A percentile compares a stretch with the other conserved stretches of the same genome.
Evolutionary conservation across 2,329 filamentous ascomycete genomes (phyloP).

Genomic region (Microcyclosporella mali): DNA sequence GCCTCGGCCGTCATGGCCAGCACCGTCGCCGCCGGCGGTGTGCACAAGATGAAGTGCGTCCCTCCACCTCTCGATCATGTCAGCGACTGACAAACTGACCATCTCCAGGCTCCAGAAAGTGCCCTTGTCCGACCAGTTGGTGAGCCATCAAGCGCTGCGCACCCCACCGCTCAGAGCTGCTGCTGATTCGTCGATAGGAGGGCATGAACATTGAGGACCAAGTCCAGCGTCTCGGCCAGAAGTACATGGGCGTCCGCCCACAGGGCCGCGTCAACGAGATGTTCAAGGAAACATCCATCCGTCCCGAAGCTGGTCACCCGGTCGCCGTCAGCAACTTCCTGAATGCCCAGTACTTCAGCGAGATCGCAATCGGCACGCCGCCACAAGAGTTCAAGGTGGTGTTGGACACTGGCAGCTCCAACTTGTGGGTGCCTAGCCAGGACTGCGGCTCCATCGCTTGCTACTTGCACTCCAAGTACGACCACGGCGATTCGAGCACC

Average conservation of each 20-base stretch:
- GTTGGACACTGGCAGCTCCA: slow-evolving; percentile 96
- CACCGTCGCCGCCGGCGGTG: slow-evolving; percentile 65
- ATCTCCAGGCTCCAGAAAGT: slow-evolving; percentile 67
- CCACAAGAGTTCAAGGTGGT: slow-evolving; percentile 97
- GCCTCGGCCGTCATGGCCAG: slow-evolving; percentile 67
- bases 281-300: slow-evolving; percentile 68
- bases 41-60: slow-evolving; percentile 68
- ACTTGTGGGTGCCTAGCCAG: slow-evolving; percentile 93
- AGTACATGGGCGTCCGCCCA: slow-evolving; percentile 84
- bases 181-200: slow-evolving; percentile 49
- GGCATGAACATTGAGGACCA: slow-evolving; percentile 74
- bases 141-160: slow-evolving; percentile 44
- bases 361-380: slow-evolving; percentile 86
- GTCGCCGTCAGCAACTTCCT: slow-evolving; percentile 95
- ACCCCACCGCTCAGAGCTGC: too few relatives aligned
- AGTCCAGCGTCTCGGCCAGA: slow-evolving; percentile 78
- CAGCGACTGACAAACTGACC: slow-evolving; percentile 3
- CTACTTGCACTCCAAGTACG: slow-evolving; percentile 95
- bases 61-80: not conserved
- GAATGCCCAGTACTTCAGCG: slow-evolving; percentile 99
- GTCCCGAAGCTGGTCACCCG: slow-evolving; percentile 63
- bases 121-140: slow-evolving; percentile 83
- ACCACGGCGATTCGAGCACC: slow-evolving; percentile 78
- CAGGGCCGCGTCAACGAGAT: slow-evolving; percentile 65
- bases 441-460: slow-evolving; percentile 94